Evolutionary conservation across 495 filamentous ascomycete species (phyloP).

Genomic region (Saxophila tyrrhenica): DNA sequence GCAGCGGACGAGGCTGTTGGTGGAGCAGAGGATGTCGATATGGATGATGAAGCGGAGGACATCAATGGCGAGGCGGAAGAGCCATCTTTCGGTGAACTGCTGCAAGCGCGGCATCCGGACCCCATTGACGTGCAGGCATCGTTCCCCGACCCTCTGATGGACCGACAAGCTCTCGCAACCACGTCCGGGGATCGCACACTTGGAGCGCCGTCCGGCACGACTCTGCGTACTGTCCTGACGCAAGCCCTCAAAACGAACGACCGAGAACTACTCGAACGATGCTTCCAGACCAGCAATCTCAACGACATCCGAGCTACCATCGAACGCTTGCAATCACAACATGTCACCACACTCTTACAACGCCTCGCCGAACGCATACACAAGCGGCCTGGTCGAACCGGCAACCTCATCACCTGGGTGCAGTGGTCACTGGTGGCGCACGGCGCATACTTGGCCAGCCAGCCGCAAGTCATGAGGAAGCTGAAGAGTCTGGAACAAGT

Average conservation of each 20-base stretch:
- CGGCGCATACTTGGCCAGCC: constrained; percentile 77
- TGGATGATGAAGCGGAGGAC: constrained; percentile 39
- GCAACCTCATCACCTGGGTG: constrained; percentile 88
- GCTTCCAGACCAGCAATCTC: constrained; percentile 66
- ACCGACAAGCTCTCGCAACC: constrained; percentile 30
- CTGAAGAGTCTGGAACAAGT: constrained; percentile 69
- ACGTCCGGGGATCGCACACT: constrained; percentile 18
- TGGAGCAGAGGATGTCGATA: constrained; percentile 10
- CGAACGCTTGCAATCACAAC: constrained; percentile 71
- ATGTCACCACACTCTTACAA: constrained; percentile 65
- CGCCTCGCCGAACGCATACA: constrained; percentile 81
- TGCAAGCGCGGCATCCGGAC: constrained; percentile 56
- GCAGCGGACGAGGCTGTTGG: constrained; percentile 15
- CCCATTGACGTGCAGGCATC: constrained; percentile 65
- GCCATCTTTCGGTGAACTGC: constrained; percentile 79
- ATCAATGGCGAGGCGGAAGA: constrained; percentile 36
- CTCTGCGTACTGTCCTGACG: constrained; percentile 77
- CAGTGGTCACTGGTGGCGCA: constrained; percentile 94
- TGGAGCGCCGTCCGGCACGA: constrained; percentile 52
- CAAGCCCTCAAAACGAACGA: constrained; percentile 92
- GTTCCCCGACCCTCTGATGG: constrained; percentile 34
- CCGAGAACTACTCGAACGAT: constrained; percentile 74
- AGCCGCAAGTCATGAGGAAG: constrained; percentile 64
- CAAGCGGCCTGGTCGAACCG: constrained; percentile 74
- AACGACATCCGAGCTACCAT: constrained; percentile 74